These are phyloP conservation scores for Madurella mycetomatis DNA, from an alignment of 2,329 filamentous ascomycete genomes.

Conservation along the genomic window DNA sequence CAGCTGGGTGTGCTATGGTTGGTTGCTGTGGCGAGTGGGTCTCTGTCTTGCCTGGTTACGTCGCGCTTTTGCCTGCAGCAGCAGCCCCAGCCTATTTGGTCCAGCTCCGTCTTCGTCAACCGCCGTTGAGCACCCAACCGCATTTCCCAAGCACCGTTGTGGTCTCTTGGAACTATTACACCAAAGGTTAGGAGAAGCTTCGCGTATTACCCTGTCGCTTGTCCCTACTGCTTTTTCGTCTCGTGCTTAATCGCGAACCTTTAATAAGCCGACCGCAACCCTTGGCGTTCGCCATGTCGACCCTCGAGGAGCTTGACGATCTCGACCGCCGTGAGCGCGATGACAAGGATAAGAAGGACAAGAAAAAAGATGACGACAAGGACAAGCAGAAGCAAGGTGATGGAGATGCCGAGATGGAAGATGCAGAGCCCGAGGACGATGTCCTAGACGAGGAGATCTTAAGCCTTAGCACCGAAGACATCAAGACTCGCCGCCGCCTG, in stretches of 20 bases:
- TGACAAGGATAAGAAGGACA: conserved; percentile 45
- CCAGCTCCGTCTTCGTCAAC: conserved; percentile 21
- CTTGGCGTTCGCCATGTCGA: conserved; percentile 61
- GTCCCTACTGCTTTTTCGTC: not conserved
- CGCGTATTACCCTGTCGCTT: not conserved
- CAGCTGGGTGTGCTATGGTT: not conserved
- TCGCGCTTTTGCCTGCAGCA: conserved; percentile 29
- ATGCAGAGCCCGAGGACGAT: conserved; percentile 70
- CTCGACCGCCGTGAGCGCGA: conserved; percentile 76
- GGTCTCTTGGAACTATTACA: not conserved
- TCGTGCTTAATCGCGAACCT: not conserved
- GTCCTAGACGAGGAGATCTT: conserved; percentile 91
- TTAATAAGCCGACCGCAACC: conserved; percentile 3
- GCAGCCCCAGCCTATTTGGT: conserved; percentile 19
- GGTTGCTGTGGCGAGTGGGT: conserved; percentile 14
- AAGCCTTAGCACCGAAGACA: conserved; percentile 88
- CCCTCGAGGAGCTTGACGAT: conserved; percentile 87
- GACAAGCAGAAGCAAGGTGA: conserved; percentile 55
- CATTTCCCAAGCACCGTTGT: conserved; percentile 14
- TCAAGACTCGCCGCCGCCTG: conserved; percentile 82
- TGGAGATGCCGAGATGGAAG: conserved; percentile 87
- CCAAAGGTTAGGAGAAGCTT: not conserved
- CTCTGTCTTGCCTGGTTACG: conserved; percentile 26
- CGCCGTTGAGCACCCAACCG: conserved; percentile 14
- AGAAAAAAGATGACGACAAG: conserved; percentile 50